phyloP scores from a whole-genome alignment of 768 basidiomycete genomes.

The Gloeostereum incarnatum region DNA sequence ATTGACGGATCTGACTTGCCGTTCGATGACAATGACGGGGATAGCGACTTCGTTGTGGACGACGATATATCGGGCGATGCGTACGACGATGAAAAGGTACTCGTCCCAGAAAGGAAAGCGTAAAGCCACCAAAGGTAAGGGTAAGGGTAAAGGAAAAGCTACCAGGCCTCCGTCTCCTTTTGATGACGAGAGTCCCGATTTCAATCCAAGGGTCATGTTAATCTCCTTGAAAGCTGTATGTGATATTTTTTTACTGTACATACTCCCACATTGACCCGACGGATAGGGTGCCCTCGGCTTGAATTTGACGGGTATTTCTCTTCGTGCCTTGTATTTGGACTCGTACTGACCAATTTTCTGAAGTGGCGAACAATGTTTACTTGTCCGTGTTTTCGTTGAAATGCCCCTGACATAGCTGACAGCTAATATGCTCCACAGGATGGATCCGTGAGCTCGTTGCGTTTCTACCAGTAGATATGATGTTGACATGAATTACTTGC shows the following conservation, averaged over 20 bases:
- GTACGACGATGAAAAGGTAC: conserved; percentile 11
- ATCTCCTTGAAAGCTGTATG: conserved; percentile 72
- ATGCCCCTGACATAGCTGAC: conserved; percentile 4
- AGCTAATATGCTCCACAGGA: conserved; percentile 28
- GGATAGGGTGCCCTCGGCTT: conserved; percentile 72
- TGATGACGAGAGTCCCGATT: conserved; percentile 9
- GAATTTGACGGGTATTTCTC: conserved; percentile 56
- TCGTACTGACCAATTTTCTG: not conserved
- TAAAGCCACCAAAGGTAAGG: conserved; percentile 28
- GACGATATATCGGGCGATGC: conserved; percentile 23
- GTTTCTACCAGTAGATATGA: not conserved
- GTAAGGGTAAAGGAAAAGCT: conserved; percentile 20
- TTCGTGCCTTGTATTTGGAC: not conserved
- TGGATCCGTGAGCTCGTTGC: conserved; percentile 66
- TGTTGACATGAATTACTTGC: not conserved
- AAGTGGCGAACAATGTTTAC: conserved; percentile 78
- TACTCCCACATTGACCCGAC: not conserved
- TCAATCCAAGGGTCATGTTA: conserved; percentile 73
- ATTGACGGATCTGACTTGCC: conserved; percentile 1
- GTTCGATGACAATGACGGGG: conserved; percentile 16
- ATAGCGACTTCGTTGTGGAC: conserved; percentile 23
- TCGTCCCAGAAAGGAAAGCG: conserved; percentile 15
- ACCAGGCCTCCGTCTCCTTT: not conserved
- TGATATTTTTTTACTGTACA: conserved; percentile 6
- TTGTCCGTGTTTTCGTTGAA: conserved; percentile 38